Evolutionary conservation across 1,139 yeast species (phyloP).

Genomic region (Pichia sp.): DNA sequence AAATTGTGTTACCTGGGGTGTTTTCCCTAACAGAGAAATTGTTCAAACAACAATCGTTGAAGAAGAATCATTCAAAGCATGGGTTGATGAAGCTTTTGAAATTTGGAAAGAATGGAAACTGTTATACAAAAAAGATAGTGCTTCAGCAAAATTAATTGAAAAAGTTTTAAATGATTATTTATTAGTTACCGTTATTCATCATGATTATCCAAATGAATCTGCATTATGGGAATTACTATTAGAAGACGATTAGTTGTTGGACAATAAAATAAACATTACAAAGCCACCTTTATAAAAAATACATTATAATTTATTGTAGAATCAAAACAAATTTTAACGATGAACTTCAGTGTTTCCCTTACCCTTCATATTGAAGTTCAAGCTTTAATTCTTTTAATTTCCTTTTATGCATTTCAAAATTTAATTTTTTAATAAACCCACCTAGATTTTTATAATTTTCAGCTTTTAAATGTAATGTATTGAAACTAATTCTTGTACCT

Average conservation of each 20-base stretch:
- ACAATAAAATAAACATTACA: background rate
- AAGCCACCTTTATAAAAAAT: background rate
- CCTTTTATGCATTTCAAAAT: conserved; percentile 24
- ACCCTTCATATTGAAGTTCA: conserved; percentile 21
- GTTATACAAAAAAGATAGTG: conserved; percentile 54
- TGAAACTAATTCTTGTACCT: conserved; percentile 22
- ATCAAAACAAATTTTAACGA: background rate
- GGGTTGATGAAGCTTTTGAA: conserved; percentile 91
- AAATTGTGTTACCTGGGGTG: conserved; percentile 94
- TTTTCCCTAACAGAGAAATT: conserved; percentile 79
- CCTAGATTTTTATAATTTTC: conserved; percentile 28
- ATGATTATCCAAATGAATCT: conserved; percentile 67
- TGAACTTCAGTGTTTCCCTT: background rate
- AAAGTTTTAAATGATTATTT: conserved; percentile 56
- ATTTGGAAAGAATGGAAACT: conserved; percentile 92
- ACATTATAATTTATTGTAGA: background rate
- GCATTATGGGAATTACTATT: conserved; percentile 72
- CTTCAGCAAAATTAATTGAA: conserved; percentile 55
- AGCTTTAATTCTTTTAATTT: conserved; percentile 26
- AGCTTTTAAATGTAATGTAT: conserved; percentile 20
- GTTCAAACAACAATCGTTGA: conserved; percentile 86
- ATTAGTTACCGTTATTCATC: conserved; percentile 79
- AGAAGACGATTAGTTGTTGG: conserved; percentile 12
- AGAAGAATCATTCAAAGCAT: conserved; percentile 80
- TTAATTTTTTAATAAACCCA: conserved; percentile 32